A percentile compares a stretch with the other conserved stretches of the same genome.
These are phyloP conservation scores for Irpex sp. DNA, from an alignment of 1,284 basidiomycete species.

Conservation along the genomic window DNA sequence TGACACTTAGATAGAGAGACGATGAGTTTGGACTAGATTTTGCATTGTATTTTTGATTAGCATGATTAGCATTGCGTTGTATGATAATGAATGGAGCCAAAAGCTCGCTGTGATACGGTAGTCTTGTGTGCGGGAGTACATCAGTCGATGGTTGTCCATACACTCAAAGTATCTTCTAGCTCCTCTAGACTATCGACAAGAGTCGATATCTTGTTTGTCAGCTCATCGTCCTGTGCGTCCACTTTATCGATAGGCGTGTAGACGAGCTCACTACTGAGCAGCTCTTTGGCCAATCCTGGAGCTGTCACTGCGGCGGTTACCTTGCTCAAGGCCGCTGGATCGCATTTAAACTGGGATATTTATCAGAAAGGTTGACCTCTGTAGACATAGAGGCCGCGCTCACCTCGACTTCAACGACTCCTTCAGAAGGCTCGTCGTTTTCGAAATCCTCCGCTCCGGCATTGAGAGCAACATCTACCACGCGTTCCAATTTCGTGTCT, in stretches of 20 bases:
- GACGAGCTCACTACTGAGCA: constrained; percentile 53
- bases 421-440: constrained; percentile 28
- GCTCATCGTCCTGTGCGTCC: constrained; percentile 35
- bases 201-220: constrained; percentile 37
- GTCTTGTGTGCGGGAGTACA: background rate
- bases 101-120: background rate
- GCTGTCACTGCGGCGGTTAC: constrained; percentile 40
- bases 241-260: constrained; percentile 49
- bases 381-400: constrained; percentile 10
- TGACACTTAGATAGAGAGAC: constrained; percentile 7
- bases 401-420: constrained; percentile 40
- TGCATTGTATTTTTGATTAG: constrained; percentile 4
- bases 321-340: constrained; percentile 41
- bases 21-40: background rate
- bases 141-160: constrained; percentile 53
- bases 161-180: constrained; percentile 58
- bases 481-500: constrained; percentile 38
- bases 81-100: background rate
- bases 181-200: constrained; percentile 57
- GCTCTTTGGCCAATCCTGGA: constrained; percentile 32
- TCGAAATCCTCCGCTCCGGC: constrained; percentile 59
- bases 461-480: constrained; percentile 49
- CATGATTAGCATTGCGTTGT: constrained; percentile 8
- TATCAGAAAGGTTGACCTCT: background rate
- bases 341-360: constrained; percentile 49